Percentiles rank a stretch among this genome's conserved stretches.
Conservation (phyloP, 2,329 filamentous ascomycete genomes). For the Tolypocladium pustulatum region DNA sequence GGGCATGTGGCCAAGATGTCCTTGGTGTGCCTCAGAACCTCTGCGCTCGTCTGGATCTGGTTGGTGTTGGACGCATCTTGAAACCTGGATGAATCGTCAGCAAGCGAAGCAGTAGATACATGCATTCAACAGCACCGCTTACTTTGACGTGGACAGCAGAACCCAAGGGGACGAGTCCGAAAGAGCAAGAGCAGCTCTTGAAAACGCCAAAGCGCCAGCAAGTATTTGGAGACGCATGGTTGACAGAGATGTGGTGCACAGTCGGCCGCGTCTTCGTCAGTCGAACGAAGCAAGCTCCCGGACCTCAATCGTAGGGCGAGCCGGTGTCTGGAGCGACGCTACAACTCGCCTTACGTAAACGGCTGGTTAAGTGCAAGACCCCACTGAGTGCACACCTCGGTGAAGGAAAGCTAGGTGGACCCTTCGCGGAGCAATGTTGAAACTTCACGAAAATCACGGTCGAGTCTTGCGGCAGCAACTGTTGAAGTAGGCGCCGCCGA, state of each 20-base stretch:
- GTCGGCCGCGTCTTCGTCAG: constrained; percentile 5
- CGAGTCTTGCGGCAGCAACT: background rate
- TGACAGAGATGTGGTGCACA: constrained; percentile 3
- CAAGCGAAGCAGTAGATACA: constrained; percentile 1
- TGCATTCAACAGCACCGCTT: constrained; percentile 24
- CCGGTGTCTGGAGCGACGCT: constrained; percentile 11
- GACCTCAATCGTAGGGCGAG: constrained; percentile 3
- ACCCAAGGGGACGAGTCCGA: constrained; percentile 83
- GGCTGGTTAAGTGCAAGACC: constrained; percentile 7
- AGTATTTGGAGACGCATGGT: constrained; percentile 45
- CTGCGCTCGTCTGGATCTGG: constrained; percentile 38
- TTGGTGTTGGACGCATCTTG: constrained; percentile 19
- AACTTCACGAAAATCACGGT: background rate
- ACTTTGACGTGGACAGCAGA: constrained; percentile 77
- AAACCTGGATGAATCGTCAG: constrained; percentile 17
- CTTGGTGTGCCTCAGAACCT: constrained; percentile 31
- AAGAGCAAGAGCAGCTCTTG: constrained; percentile 59
- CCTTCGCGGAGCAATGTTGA: background rate
- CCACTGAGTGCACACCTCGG: constrained; percentile 4
- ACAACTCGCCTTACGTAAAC: constrained; percentile 17
- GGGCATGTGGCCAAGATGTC: constrained; percentile 56
- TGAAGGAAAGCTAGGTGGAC: background rate
- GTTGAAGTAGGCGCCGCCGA: background rate
- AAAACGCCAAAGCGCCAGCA: constrained; percentile 40
- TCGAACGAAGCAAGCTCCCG: constrained; percentile 13